phyloP scores from a whole-genome alignment of 1,284 basidiomycete genomes.

The Malassezia caprae region DNA sequence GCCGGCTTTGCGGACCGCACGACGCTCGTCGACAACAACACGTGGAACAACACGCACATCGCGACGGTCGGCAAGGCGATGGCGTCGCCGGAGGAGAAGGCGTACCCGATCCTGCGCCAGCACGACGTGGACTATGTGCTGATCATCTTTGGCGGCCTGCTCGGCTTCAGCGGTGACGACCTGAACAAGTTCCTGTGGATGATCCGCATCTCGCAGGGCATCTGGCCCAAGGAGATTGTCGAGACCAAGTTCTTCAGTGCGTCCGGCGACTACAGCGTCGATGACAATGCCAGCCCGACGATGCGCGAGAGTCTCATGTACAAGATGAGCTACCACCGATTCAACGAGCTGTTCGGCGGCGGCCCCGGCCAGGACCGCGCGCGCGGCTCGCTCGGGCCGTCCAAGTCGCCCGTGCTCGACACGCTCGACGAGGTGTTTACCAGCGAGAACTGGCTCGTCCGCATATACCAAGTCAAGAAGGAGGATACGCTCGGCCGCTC shows the following conservation, averaged over 20 bases:
- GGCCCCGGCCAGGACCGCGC: constrained; percentile 38
- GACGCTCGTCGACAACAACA: constrained; percentile 98
- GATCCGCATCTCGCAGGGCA: constrained; percentile 89
- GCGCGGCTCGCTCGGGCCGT: constrained; percentile 26
- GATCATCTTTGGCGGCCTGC: constrained; percentile 89
- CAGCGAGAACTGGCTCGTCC: constrained; percentile 50
- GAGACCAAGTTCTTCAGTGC: constrained; percentile 88
- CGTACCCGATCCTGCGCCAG: constrained; percentile 89
- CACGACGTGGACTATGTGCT: constrained; percentile 98
- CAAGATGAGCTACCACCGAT: constrained; percentile 48
- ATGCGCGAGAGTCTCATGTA: constrained; percentile 91
- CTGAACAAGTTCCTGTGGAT: constrained; percentile 91
- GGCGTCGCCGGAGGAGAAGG: constrained; percentile 83
- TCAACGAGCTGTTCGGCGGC: constrained; percentile 50
- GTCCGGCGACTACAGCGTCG: constrained; percentile 87
- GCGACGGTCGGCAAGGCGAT: constrained; percentile 58
- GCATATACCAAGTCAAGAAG: constrained; percentile 92
- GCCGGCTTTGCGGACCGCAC: constrained; percentile 95
- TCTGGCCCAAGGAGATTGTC: constrained; percentile 96
- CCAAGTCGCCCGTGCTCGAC: constrained; percentile 30
- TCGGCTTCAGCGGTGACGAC: constrained; percentile 96
- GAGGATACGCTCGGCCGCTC: constrained; percentile 83
- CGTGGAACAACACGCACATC: constrained; percentile 84
- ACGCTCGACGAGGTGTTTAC: constrained; percentile 47
- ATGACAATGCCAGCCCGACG: constrained; percentile 70